These are phyloP conservation scores for Pinus taeda DNA, from an alignment of 75 land plant genomes.

Conservation along the genomic window DNA sequence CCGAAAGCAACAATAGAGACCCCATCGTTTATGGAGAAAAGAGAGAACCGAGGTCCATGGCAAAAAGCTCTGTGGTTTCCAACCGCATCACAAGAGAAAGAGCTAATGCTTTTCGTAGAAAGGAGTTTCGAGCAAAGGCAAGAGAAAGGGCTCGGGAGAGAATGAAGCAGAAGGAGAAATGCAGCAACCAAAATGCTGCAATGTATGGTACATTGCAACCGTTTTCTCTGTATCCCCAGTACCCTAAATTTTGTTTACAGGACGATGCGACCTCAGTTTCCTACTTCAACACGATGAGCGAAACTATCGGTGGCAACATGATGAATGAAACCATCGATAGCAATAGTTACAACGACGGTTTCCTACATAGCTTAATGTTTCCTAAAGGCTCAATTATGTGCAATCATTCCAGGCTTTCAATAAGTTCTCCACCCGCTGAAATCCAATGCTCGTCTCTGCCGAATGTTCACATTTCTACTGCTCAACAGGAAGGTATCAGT, in stretches of 20 bases:
- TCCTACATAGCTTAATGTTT: not conserved
- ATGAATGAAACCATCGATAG: not conserved
- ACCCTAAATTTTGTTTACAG: not conserved
- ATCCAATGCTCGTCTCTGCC: not conserved
- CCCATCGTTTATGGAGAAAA: not conserved
- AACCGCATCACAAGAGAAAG: not conserved
- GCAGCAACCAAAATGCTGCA: not conserved
- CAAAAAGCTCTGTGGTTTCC: not conserved
- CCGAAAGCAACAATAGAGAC: not conserved
- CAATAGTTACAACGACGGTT: too few species aligned
- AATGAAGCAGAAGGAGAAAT: constrained; percentile 4
- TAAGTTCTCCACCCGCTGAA: not conserved
- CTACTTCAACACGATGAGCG: not conserved
- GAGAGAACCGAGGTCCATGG: not conserved
- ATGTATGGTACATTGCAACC: not conserved
- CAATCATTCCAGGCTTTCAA: not conserved
- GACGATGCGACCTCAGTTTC: not conserved
- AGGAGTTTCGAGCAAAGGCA: constrained; percentile 9
- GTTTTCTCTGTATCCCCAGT: not conserved
- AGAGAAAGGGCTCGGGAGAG: constrained; percentile 9
- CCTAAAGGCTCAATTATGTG: not conserved
- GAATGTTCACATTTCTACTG: not conserved
- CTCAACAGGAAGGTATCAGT: not conserved
- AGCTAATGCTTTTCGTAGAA: constrained; percentile 10
- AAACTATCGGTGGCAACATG: not conserved